Conservation (phyloP, 306 rosid genomes). For the Inga laurina region DNA sequence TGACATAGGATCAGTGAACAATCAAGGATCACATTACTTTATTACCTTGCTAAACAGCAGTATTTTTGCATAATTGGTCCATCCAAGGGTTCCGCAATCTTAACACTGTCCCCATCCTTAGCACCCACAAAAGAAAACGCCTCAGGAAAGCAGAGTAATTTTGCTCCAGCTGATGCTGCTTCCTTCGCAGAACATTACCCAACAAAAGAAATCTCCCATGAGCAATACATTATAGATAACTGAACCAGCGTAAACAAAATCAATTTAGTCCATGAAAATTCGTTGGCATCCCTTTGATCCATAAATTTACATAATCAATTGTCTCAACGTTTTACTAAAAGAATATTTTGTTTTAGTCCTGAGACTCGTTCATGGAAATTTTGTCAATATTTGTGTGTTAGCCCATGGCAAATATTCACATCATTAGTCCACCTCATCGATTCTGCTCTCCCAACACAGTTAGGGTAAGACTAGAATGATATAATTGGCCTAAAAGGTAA, state of each 20-base stretch:
- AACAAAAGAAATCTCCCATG: background rate
- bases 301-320: background rate
- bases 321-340: background rate
- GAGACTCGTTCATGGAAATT: background rate
- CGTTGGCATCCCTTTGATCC: background rate
- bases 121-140: slow-evolving; percentile 75
- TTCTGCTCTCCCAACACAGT: background rate
- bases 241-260: background rate
- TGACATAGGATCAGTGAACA: background rate
- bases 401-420: background rate
- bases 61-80: slow-evolving; percentile 77
- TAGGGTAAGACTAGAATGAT: background rate
- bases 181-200: slow-evolving; percentile 54
- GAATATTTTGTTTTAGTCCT: background rate
- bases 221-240: background rate
- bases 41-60: slow-evolving; percentile 87
- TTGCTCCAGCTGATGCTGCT: slow-evolving; percentile 90
- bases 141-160: slow-evolving; percentile 87
- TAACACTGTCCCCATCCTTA: slow-evolving; percentile 78
- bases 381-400: background rate
- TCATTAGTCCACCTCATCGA: background rate
- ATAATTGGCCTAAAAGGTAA: background rate
- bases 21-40: background rate
- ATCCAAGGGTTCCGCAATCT: slow-evolving; percentile 71
- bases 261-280: background rate